Base-by-base conservation (phyloP, 257 asterid species). In the Parsonsia alboflavescens region DNA sequence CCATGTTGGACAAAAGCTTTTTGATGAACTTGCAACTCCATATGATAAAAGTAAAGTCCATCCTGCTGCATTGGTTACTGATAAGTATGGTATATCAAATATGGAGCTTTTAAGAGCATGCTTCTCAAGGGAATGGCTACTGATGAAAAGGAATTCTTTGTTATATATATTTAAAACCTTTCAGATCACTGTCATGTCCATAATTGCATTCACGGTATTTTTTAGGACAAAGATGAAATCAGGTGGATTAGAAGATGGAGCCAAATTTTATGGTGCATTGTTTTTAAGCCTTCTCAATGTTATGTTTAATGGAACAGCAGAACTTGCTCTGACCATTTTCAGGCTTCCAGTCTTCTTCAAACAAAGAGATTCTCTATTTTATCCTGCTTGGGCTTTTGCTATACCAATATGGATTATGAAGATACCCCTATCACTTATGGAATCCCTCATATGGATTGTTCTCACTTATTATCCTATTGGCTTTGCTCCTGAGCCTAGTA, bases 301-400 rank as follows among this genome's bases (percentile, higher is more conserved):
- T 84, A 93, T 93, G 97, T 93, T 93, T 70, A 91, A 91, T 76
- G 97, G 98, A 67, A 86, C 94, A 7, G 91, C 94, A 11, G 98
- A 93, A 86, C 89, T 91, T 69, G 97, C 95, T 12, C 74, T 93
- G 74, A 89, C 90, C 6, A 75, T 90, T 68, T 61, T 85, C 65
- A 83, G 98, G 79, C 96, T 93, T 80, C 98, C 98, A 0, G 96
- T 91, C 69, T 93, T 91, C 88, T 93, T 88, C 68, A 91, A 91
- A 80, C 98, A 93, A 71, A 80, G 98, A 77, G 97, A 91, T 73
- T 90, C 92, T 74, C 82, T 90, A 52, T 90, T 93, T 84, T 93
- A 76, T 82, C 98, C 98, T 12, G 94, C 98, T 57, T 93, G 98
- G 98, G 98, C 98, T 2, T 93, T 93, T 70, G 89, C 97, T 13